Percentiles rank a stretch among this genome's conserved stretches.
phyloP scores from a whole-genome alignment of 495 filamentous ascomycete genomes.

The Cairneyella variabilis region DNA sequence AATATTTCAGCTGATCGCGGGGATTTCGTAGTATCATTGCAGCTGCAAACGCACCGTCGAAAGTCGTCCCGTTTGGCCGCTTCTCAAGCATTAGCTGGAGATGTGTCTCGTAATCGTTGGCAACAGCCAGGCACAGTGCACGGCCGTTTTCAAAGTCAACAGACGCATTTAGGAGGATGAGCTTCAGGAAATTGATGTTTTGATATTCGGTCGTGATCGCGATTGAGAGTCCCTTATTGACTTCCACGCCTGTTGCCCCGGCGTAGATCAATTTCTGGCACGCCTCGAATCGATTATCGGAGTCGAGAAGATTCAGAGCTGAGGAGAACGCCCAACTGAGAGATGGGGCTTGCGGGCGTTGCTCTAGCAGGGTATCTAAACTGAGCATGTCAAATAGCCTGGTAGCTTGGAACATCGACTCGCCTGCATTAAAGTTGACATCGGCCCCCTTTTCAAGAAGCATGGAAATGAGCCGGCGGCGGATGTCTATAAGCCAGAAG shows the following conservation, averaged over 20 bases:
- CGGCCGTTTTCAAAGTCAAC: slow-evolving; percentile 13
- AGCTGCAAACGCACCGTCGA: slow-evolving; percentile 15
- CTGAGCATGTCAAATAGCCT: slow-evolving; percentile 9
- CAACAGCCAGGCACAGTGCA: slow-evolving; percentile 15
- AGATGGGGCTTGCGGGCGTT: slow-evolving; percentile 6
- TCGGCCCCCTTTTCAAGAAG: slow-evolving; percentile 18
- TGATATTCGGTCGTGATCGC: slow-evolving; percentile 7
- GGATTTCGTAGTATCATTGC: slow-evolving; percentile 10
- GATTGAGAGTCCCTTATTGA: slow-evolving; percentile 12
- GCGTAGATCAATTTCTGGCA: slow-evolving; percentile 16
- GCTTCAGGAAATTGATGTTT: slow-evolving; percentile 14
- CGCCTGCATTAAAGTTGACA: slow-evolving; percentile 10
- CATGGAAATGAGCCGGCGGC: slow-evolving; percentile 7
- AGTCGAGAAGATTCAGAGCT: slow-evolving; percentile 5
- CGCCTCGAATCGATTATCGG: slow-evolving; percentile 4
- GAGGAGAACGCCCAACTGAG: slow-evolving; percentile 11
- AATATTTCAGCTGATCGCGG: slow-evolving; percentile 15
- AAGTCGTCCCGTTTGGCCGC: slow-evolving; percentile 6
- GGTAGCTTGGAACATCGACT: slow-evolving; percentile 11
- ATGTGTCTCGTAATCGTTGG: slow-evolving; percentile 6
- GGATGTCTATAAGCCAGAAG: slow-evolving; percentile 1
- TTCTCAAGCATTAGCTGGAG: slow-evolving; percentile 10
- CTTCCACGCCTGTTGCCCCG: slow-evolving; percentile 16
- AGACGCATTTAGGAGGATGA: slow-evolving; percentile 9
- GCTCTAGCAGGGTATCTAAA: slow-evolving; percentile 14